Evolutionary conservation across 495 filamentous ascomycete species (phyloP).

Genomic region (Penicillium goetzii): DNA sequence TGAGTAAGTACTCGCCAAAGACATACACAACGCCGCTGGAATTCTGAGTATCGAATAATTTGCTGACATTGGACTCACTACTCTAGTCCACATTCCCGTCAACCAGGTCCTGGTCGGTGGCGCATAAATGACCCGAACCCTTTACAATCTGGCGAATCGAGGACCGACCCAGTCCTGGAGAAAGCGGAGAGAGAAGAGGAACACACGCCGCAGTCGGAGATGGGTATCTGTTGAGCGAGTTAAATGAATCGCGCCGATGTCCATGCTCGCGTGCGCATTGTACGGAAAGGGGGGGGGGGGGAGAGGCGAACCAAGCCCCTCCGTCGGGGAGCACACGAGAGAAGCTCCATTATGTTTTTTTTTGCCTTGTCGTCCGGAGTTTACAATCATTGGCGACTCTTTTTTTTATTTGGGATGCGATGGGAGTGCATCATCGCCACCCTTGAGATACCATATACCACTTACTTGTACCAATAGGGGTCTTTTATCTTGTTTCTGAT

Average conservation of each 20-base stretch:
- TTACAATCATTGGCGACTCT: conserved; percentile 13
- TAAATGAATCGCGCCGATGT: not conserved
- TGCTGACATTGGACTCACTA: not conserved
- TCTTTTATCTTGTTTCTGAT: conserved; percentile 16
- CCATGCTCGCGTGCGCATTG: conserved; percentile 10
- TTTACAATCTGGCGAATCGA: conserved; percentile 5
- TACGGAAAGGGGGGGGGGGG: conserved; percentile 12
- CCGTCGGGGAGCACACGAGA: not conserved
- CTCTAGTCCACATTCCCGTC: conserved; percentile 75
- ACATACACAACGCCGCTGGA: not conserved
- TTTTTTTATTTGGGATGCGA: conserved; percentile 32
- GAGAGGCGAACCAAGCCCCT: not conserved
- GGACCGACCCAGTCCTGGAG: not conserved
- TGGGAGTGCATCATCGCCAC: conserved; percentile 26
- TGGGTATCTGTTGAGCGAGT: not conserved
- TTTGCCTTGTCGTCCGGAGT: conserved; percentile 18
- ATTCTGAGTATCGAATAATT: not conserved
- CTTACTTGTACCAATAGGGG: conserved; percentile 35
- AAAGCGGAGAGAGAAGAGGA: conserved; percentile 1
- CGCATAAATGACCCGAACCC: conserved; percentile 48
- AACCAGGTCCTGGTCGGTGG: conserved; percentile 82
- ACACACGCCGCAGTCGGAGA: not conserved
- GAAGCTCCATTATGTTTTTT: conserved; percentile 18
- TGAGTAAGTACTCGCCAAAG: conserved; percentile 62
- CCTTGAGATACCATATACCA: conserved; percentile 38